Base-by-base conservation (phyloP, 495 filamentous ascomycete species). In the Xylaria acuta region DNA sequence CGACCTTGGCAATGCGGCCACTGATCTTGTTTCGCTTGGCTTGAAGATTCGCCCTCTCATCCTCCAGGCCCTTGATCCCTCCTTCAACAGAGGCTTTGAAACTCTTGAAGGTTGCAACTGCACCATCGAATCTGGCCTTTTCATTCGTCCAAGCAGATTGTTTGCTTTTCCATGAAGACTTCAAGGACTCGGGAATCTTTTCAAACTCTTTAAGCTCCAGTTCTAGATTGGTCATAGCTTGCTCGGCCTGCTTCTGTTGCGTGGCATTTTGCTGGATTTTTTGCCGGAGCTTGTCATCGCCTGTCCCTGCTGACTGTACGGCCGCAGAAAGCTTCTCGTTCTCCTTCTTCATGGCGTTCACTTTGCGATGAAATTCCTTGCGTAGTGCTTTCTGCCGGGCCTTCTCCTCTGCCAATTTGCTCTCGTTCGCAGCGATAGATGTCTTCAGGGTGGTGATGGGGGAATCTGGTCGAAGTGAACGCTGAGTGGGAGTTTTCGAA, bases 371-470 rank as follows among this genome's bases (percentile, higher is more conserved):
- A 79, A 95, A 93, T 38, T 97, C 93, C 77, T 92, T 95, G 72
- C 91, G 91, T 62, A 86, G 86, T 45, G 90, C 88, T 78, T 93
- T 95, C 75, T 93, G 86, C 25, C 92, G 91, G 45, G 89, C 86
- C 72, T 91, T 92, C 70, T 92, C 90, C 54, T 97, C 94, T 64
- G 88, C 88, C 47, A 97, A 81, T 79, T 93, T 97, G 70, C 86
- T 81, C 74, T 97, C 93, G 20, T 92, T 92, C 20, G 93, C 89
- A 60, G 89, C 87, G 68, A 98, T 96, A 7, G 94, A 97, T 30
- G 94, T 94, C 77, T 91, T 93, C 43, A 98, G 86, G 0, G 95
- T 98, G 7, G 94, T 95, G 14, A 90, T 92, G 3, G 95, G 95
- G n/a, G 94, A 97, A 59, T 93, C 91, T 40, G 93, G 91, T 73